phyloP scores from a whole-genome alignment of 2,329 filamentous ascomycete species.

The Ceratocystis cubensis region DNA sequence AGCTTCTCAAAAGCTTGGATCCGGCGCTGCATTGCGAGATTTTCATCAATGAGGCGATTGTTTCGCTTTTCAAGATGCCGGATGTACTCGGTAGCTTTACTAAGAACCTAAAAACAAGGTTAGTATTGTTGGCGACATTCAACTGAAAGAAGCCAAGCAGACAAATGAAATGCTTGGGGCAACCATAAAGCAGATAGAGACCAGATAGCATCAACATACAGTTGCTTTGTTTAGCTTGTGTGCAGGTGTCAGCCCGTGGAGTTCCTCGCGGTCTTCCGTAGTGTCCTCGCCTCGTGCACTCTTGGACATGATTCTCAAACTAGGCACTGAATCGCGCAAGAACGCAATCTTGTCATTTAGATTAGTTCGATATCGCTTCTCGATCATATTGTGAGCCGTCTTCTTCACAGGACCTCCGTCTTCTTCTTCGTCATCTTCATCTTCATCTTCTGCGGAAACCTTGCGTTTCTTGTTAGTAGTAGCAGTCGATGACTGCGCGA shows the following conservation, averaged over 20 bases:
- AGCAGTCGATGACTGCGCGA: constrained; percentile 34
- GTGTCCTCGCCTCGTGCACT: constrained; percentile 55
- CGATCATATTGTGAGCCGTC: constrained; percentile 95
- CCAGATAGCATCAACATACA: constrained; percentile 31
- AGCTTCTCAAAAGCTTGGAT: constrained; percentile 67
- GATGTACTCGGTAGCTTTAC: constrained; percentile 95
- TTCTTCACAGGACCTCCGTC: constrained; percentile 56
- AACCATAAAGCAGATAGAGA: background rate
- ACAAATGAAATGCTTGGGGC: background rate
- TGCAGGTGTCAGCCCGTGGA: constrained; percentile 69
- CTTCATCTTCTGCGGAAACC: constrained; percentile 47
- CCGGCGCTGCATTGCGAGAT: constrained; percentile 62
- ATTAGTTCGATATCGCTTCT: constrained; percentile 92
- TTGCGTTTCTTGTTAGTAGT: constrained; percentile 52
- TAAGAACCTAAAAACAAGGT: constrained; percentile 49
- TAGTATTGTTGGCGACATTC: background rate
- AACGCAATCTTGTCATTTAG: constrained; percentile 95
- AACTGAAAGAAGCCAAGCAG: background rate
- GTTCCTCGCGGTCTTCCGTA: constrained; percentile 63
- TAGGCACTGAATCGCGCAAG: constrained; percentile 81
- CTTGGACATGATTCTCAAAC: constrained; percentile 71
- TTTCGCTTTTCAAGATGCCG: constrained; percentile 86
- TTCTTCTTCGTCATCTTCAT: constrained; percentile 47
- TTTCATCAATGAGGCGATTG: constrained; percentile 68
- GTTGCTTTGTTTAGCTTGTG: constrained; percentile 98